These are phyloP conservation scores for Aspergillus carbonarius DNA, from an alignment of 2,329 filamentous ascomycete genomes.

Conservation along the genomic window DNA sequence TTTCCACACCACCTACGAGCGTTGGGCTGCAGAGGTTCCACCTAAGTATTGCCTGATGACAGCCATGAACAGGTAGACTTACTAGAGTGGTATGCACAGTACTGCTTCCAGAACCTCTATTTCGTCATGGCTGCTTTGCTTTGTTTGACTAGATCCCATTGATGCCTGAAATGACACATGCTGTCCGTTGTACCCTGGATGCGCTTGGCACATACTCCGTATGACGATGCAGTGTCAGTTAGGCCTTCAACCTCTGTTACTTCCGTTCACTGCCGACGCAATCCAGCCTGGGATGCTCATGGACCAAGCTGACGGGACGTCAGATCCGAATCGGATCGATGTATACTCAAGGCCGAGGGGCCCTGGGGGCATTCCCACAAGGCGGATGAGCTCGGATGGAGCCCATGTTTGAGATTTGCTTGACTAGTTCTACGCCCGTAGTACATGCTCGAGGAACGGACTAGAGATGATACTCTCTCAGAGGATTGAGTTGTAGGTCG, in stretches of 20 bases:
- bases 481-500: neutral
- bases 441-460: neutral
- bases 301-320: neutral
- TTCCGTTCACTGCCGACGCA: neutral
- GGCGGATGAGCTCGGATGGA: neutral
- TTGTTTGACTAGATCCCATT: neutral
- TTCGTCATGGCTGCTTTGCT: neutral
- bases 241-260: neutral
- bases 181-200: neutral
- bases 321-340: neutral
- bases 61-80: neutral
- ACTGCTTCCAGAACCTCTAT: neutral
- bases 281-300: no score
- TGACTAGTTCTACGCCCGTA: neutral
- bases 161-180: conserved; percentile 4
- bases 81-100: neutral
- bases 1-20: neutral
- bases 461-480: neutral
- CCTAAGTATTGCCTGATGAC: conserved; percentile 9
- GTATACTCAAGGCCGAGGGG: neutral
- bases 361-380: neutral
- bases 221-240: neutral
- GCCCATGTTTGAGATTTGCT: neutral
- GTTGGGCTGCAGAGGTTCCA: conserved; percentile 13
- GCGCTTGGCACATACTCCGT: neutral